phyloP scores from a whole-genome alignment of 306 rosid species.

The Ochetophila trinervis region DNA sequence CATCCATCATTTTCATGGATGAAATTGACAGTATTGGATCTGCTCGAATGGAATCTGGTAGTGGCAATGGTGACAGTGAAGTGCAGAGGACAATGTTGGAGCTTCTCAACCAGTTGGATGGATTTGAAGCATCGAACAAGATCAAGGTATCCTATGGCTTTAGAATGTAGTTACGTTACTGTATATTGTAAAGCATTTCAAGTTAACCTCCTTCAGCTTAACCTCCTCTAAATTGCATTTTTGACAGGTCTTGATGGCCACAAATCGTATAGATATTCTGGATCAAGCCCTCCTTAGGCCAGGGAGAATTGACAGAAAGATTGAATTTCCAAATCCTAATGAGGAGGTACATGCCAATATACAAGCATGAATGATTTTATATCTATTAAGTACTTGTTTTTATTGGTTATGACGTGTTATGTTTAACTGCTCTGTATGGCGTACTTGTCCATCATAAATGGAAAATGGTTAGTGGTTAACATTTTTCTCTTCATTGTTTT shows the following conservation, averaged over 20 bases:
- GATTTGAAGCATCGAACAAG: constrained; percentile 99
- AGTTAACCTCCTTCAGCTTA: not conserved
- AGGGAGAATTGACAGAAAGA: constrained; percentile 93
- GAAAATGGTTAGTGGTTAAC: no score
- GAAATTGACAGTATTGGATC: constrained; percentile 99
- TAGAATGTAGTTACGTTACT: not conserved
- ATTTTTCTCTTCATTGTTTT: not conserved
- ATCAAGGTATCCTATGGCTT: constrained; percentile 62
- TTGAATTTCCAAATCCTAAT: constrained; percentile 96
- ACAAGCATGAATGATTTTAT: no score
- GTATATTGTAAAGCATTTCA: not conserved
- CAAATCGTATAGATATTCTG: constrained; percentile 95
- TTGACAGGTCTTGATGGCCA: constrained; percentile 93
- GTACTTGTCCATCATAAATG: no score
- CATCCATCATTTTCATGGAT: constrained; percentile 97
- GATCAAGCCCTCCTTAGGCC: constrained; percentile 99
- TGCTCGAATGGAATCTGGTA: constrained; percentile 99
- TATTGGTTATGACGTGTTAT: no score
- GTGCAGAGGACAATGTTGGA: constrained; percentile 99
- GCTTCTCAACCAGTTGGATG: constrained; percentile 98
- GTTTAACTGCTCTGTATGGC: no score
- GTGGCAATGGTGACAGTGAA: constrained; percentile 99
- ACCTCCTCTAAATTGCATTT: constrained; percentile 10
- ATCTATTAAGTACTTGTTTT: no score
- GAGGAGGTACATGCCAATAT: constrained; percentile 52